Percentiles rank a stretch among this genome's conserved stretches.
Conservation (phyloP, 2,329 filamentous ascomycete genomes). For the Sporothrix protearum region DNA sequence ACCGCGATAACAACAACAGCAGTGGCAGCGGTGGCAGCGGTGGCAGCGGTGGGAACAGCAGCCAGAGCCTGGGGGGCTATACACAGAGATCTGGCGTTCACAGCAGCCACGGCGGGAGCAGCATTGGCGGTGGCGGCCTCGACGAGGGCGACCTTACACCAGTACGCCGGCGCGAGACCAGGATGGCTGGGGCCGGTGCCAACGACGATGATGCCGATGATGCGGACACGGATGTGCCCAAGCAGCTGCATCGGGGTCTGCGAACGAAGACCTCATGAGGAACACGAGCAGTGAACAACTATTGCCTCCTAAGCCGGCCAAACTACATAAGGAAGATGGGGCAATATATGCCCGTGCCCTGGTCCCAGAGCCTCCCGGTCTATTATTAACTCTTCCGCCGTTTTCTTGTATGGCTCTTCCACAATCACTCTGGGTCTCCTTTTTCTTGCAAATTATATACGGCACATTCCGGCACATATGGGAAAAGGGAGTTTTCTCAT, state of each 20-base stretch:
- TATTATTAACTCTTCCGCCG: no score
- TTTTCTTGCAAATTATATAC: neutral
- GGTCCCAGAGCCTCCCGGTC: no score
- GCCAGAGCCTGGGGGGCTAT: neutral
- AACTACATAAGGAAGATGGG: neutral
- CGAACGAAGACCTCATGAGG: constrained; percentile 22
- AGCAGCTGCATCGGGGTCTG: neutral
- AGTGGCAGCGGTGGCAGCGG: neutral
- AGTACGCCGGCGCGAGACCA: constrained; percentile 17
- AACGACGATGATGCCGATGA: constrained; percentile 18
- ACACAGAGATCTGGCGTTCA: neutral
- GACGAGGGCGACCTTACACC: constrained; percentile 16
- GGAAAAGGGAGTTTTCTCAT: neutral
- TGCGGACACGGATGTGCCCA: constrained; percentile 26
- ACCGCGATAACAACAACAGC: constrained; percentile 23
- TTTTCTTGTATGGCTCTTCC: no score
- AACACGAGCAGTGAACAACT: neutral
- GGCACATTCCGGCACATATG: neutral
- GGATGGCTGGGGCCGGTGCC: neutral
- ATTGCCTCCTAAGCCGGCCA: neutral
- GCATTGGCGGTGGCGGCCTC: neutral
- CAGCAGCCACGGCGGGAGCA: constrained; percentile 10
- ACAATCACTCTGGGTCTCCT: no score
- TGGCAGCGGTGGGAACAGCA: neutral
- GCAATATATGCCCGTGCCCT: no score